Base-by-base conservation (phyloP, 257 asterid species). In the Mentha longifolia region DNA sequence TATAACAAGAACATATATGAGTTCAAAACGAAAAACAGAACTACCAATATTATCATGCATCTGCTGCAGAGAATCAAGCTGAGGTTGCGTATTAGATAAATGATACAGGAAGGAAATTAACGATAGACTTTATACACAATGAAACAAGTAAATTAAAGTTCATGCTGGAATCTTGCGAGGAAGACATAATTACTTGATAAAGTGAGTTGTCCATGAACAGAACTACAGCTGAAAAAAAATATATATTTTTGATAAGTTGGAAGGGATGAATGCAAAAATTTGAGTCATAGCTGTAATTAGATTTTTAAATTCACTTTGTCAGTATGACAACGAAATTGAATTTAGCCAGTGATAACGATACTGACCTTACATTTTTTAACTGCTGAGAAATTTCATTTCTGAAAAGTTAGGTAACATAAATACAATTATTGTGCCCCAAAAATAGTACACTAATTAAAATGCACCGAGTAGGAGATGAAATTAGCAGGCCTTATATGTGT, bases 21-120 rank as follows among this genome's bases (percentile, higher is more conserved):
- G 9, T 64, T 4, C 5, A 0, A 19, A n/a, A 42, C 17, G 20
- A 61, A 8, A 51, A 47, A 52, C 42, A 11, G 28, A 69, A 7
- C 94, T 81, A 16, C 94, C 88, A 31, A 12, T 41, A 30, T 50
- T n/a, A 42, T 14, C 41, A 63, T 42, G 55, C 9, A 66, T 35
- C 47, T 55, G 46, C 19, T 12, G 42, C 33, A 43, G 15, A 39
- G 60, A 30, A 57, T 13, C 19, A 57, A 57, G 42, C 37, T 22
- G 33, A 55, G 31, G 61, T 25, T 5, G 30, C 4, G 39, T 12
- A 22, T 35, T 16, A 28, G 12, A 31, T 70, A 37, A 22, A 9
- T 17, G 31, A 41, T 12, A 55, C 19, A 17, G 30, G 17, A 28
- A 42, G 56, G 30, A 42, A 11, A 46, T 19, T 11, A 22, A 5